A percentile compares a stretch with the other conserved stretches of the same genome.
Conservation (phyloP, 495 filamentous ascomycete genomes). For the Daldinia grandis region DNA sequence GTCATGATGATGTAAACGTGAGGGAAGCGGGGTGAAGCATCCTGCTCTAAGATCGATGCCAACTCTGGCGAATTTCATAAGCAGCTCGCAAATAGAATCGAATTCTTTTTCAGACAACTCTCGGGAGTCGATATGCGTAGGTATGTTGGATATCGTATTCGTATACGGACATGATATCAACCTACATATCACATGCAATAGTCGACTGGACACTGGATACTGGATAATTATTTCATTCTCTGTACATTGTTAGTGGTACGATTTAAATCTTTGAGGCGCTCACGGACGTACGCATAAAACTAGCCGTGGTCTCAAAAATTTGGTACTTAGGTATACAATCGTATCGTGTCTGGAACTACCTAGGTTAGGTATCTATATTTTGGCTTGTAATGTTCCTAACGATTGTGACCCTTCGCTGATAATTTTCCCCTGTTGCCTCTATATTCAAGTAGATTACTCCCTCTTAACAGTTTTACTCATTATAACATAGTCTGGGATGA, state of each 20-base stretch:
- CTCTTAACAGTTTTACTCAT: constrained; percentile 66
- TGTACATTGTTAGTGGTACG: not conserved
- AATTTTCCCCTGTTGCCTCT: not conserved
- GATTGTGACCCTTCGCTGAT: not conserved
- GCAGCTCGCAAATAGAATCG: not conserved
- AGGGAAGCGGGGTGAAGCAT: constrained; percentile 12
- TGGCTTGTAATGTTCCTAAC: not conserved
- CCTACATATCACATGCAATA: constrained; percentile 4
- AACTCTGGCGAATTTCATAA: not conserved
- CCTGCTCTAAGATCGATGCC: not conserved
- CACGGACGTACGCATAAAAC: not conserved
- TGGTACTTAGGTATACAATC: not conserved
- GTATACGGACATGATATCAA: constrained; percentile 20
- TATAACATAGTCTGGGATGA: constrained; percentile 74
- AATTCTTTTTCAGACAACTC: not conserved
- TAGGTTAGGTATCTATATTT: not conserved
- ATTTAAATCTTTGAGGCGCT: not conserved
- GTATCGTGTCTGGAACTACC: not conserved
- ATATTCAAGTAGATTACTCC: not conserved
- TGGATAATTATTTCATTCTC: not conserved
- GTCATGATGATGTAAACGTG: constrained; percentile 33
- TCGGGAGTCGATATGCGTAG: not conserved
- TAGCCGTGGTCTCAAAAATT: not conserved
- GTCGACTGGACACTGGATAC: not conserved
- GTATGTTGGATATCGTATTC: constrained; percentile 10